A percentile compares a stretch with the other conserved stretches of the same genome.
These are phyloP conservation scores for Ceraceosorus guamensis DNA, from an alignment of 1,284 basidiomycete species.

Conservation along the genomic window DNA sequence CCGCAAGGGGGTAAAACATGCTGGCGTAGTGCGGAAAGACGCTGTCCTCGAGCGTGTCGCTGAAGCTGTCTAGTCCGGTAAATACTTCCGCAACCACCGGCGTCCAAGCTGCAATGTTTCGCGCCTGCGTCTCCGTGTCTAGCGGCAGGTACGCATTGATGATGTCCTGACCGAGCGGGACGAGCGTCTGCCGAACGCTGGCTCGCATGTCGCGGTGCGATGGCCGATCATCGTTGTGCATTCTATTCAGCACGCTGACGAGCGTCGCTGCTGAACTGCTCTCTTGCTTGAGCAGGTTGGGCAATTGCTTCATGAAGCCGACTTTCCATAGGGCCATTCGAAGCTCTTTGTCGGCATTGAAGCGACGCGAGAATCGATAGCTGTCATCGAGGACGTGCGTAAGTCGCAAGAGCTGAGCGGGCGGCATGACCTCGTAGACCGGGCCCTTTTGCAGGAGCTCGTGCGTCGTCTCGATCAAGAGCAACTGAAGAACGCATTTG, in stretches of 20 bases:
- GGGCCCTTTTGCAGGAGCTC: constrained; percentile 67
- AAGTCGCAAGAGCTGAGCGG: constrained; percentile 80
- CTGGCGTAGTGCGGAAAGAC: constrained; percentile 26
- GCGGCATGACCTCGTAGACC: constrained; percentile 89
- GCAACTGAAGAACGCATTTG: constrained; percentile 94
- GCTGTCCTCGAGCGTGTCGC: constrained; percentile 55
- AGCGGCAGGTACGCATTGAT: constrained; percentile 84
- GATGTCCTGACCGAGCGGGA: constrained; percentile 89
- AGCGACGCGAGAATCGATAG: constrained; percentile 91
- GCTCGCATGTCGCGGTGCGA: constrained; percentile 73
- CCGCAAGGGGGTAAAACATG: constrained; percentile 40
- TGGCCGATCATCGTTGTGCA: constrained; percentile 86
- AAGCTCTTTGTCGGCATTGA: constrained; percentile 97
- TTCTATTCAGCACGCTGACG: constrained; percentile 80
- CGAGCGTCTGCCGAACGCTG: constrained; percentile 76
- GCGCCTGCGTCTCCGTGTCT: constrained; percentile 80
- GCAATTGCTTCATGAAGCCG: constrained; percentile 99
- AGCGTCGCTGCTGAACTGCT: constrained; percentile 91
- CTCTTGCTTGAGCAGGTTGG: constrained; percentile 96
- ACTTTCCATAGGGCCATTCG: constrained; percentile 98
- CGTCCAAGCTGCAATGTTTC: constrained; percentile 95
- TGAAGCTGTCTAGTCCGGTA: constrained; percentile 78
- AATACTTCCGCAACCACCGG: constrained; percentile 92
- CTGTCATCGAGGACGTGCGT: constrained; percentile 93
- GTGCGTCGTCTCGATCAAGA: constrained; percentile 95